Evolutionary conservation across 495 filamentous ascomycete genomes (phyloP).

Genomic region (Aspergillus heteromorphus): DNA sequence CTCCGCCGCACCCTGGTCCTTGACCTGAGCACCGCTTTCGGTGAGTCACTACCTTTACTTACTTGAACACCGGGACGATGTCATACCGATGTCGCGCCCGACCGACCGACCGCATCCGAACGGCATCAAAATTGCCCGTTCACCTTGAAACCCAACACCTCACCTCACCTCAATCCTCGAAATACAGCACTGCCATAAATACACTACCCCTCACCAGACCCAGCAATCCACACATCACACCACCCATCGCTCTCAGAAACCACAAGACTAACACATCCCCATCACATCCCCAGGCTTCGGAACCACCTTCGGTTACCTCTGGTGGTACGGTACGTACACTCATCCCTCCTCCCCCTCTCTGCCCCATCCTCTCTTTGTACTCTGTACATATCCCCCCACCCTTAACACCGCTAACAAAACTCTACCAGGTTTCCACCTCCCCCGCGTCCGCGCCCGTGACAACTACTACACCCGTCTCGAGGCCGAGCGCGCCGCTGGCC

Average conservation of each 20-base stretch:
- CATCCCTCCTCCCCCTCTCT: not conserved
- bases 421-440: conserved; percentile 69
- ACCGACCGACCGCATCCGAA: no score
- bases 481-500: conserved; percentile 52
- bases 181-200: no score
- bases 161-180: no score
- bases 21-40: conserved; percentile 71
- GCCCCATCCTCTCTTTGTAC: not conserved
- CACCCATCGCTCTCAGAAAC: no score
- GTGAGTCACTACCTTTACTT: conserved; percentile 49
- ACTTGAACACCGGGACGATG: no score
- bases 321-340: conserved; percentile 70
- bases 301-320: conserved; percentile 65
- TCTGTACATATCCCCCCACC: no score
- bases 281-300: conserved; percentile 51
- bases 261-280: not conserved
- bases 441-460: conserved; percentile 69
- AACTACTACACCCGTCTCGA: conserved; percentile 72
- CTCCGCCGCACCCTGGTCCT: conserved; percentile 68
- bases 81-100: not conserved
- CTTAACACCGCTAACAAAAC: conserved; percentile 1
- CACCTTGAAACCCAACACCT: not conserved
- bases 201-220: no score
- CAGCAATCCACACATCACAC: not conserved
- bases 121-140: not conserved